A percentile compares a stretch with the other conserved stretches of the same genome.
Conservation (phyloP, 257 asterid species). For the Solanum chiquidenum region DNA sequence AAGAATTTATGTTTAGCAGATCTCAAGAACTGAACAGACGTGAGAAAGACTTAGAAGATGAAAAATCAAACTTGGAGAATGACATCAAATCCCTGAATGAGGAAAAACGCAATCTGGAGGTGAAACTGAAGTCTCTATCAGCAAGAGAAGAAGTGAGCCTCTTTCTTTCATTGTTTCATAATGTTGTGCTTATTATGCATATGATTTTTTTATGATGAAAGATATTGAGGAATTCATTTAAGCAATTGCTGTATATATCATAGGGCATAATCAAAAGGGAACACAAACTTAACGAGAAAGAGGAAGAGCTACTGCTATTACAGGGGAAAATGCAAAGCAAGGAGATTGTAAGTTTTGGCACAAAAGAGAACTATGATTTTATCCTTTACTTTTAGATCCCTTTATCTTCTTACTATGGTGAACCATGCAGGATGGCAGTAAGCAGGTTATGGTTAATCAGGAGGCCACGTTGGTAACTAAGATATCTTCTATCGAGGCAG, state of each 20-base stretch:
- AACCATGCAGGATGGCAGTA: slow-evolving; percentile 45
- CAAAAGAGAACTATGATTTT: neutral
- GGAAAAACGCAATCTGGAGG: slow-evolving; percentile 42
- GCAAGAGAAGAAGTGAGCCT: slow-evolving; percentile 72
- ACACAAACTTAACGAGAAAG: slow-evolving; percentile 51
- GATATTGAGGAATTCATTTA: neutral
- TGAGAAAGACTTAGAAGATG: slow-evolving; percentile 57
- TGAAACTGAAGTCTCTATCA: slow-evolving; percentile 44
- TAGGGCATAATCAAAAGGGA: slow-evolving; percentile 62
- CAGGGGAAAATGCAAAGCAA: slow-evolving; percentile 57
- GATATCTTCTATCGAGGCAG: slow-evolving; percentile 56
- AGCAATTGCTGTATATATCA: neutral
- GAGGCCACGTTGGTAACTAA: slow-evolving; percentile 46
- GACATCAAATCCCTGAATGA: slow-evolving; percentile 40
- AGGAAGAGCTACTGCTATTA: slow-evolving; percentile 56
- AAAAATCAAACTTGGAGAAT: slow-evolving; percentile 40
- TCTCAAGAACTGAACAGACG: slow-evolving; percentile 53
- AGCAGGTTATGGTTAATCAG: slow-evolving; percentile 37
- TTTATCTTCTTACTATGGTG: slow-evolving; percentile 11
- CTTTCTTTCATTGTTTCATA: neutral
- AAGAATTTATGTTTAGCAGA: slow-evolving; percentile 52
- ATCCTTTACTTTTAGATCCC: neutral
- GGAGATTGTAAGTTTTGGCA: slow-evolving; percentile 57
- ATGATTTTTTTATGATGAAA: neutral
- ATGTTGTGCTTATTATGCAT: slow-evolving; percentile 7